Evolutionary conservation across 768 basidiomycete species (phyloP), one percentile per base, ranked within the genome.

Genomic region (Galerina marginata): DNA sequence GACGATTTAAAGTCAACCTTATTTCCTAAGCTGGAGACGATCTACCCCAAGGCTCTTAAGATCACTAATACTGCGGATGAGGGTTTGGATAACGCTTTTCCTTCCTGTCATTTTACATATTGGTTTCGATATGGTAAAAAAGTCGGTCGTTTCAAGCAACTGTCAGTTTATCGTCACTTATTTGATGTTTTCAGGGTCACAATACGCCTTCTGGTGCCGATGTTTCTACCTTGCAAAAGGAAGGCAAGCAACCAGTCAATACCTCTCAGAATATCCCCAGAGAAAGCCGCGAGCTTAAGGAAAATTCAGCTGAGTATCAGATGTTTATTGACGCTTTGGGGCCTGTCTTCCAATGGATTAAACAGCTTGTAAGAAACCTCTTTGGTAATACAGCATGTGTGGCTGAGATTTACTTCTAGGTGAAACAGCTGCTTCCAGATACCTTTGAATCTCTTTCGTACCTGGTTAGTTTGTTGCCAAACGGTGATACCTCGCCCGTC

Each of bases 281-380:
- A 33, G 38, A 55, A 1, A 29, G 40, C 36, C 15, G 33, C 29
- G 64, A 65, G 16, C 9, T 42, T 25, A 12, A 45, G 9, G 43
- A 45, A 7, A 12, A 12, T 20, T 45, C 43, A 45, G 43, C n/a
- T 33, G 36, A 45, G 11, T 60, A 60, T 40, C 59, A 38, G 5
- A 11, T 23, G 15, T 37, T 60, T 16, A 39, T 37, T 37, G 36
- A 54, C n/a, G n/a, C 45, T 39, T 37, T 60, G 15, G 42, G 37
- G 37, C 52, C 59, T 39, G 44, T 60, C 45, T 60, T 60, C 54
- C 44, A 60, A 10, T 60, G 59, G 59, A n/a, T 54, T n/a, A 26
- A 7, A 2, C 11, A 47, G 7, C 51, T 42, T n/a, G 59, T 60
- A 46, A 23, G 51, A 37, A 2, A 46, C 4, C 23, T 23, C 4